Evolutionary conservation across 108 stramenopile genomes (phyloP), one percentile per base, ranked within the genome.

Genomic region (Chaetoceros muelleri): DNA sequence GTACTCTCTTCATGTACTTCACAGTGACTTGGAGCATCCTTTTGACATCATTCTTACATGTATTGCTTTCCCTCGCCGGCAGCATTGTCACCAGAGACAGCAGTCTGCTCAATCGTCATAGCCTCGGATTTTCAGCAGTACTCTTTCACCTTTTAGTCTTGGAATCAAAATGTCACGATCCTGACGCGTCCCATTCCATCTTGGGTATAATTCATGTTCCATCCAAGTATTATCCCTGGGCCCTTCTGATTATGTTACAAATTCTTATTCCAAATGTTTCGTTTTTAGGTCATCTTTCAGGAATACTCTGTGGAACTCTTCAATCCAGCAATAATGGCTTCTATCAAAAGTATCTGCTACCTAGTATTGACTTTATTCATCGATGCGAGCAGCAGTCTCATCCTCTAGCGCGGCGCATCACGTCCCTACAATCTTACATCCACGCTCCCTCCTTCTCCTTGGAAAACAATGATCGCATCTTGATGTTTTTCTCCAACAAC

Each of bases 141-240:
- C 63, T 93, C 3, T 93, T 93, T 65, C 83, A 89, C 45, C 40
- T 85, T n/a, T 75, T 70, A 17, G 85, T 93, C 3, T 30, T 93
- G 56, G 92, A 93, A 60, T 60, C 73, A 44, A 71, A 75, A 52
- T 34, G 72, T 24, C 57, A 57, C 52, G 20, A 16, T 10, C 70
- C 73, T 0, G 55, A 67, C 19, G 58, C 62, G 28, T 61, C 74
- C 18, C 66, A 86, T 30, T 75, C 68, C 49, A 57, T 87, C 10
- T 92, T 92, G 67, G 90, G 90, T 10, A 25, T 87, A 1, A 25
- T 87, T 8, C 44, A 66, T 22, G 86, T 92, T 0, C 80, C 84
- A 10, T 60, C 84, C 1, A 71, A 58, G 18, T 48, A 80, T 23
- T 92, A 92, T 78, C 90, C 90, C 17, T 85, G 80, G 78, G 90